Conservation (phyloP, 2,329 filamentous ascomycete species). For the Drechslerella stenobrocha region DNA sequence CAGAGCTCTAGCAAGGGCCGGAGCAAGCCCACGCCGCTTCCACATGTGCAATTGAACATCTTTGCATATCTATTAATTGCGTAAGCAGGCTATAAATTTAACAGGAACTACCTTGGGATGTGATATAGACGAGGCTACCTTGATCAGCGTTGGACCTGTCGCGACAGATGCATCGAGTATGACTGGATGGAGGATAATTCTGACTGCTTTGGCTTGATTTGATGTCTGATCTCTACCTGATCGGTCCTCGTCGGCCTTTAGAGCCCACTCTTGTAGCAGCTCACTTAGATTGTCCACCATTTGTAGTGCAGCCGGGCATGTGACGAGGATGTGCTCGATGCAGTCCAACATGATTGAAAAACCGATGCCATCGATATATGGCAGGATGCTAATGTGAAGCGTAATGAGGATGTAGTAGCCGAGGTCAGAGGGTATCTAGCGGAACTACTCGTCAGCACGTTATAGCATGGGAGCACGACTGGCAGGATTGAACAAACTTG, state of each 20-base stretch:
- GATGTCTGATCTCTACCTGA: constrained; percentile 33
- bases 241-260: constrained; percentile 37
- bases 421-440: constrained; percentile 30
- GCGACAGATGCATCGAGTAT: constrained; percentile 43
- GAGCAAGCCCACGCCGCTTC: constrained; percentile 50
- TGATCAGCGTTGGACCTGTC: constrained; percentile 39
- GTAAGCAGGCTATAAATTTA: background rate
- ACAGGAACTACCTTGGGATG: background rate
- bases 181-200: constrained; percentile 35
- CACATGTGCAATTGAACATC: constrained; percentile 49
- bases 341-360: constrained; percentile 35
- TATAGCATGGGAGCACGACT: background rate
- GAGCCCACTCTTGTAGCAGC: constrained; percentile 39
- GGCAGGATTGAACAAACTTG: constrained; percentile 15
- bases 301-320: constrained; percentile 29
- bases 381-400: constrained; percentile 27
- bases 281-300: constrained; percentile 44
- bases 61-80: constrained; percentile 42
- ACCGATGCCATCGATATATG: constrained; percentile 35
- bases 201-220: constrained; percentile 41
- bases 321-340: constrained; percentile 25
- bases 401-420: constrained; percentile 42
- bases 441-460: background rate
- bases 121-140: constrained; percentile 8
- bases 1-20: constrained; percentile 50